Evolutionary conservation across 2,329 filamentous ascomycete genomes (phyloP), one percentile per base, ranked within the genome.

Genomic region (Diplodia corticola): DNA sequence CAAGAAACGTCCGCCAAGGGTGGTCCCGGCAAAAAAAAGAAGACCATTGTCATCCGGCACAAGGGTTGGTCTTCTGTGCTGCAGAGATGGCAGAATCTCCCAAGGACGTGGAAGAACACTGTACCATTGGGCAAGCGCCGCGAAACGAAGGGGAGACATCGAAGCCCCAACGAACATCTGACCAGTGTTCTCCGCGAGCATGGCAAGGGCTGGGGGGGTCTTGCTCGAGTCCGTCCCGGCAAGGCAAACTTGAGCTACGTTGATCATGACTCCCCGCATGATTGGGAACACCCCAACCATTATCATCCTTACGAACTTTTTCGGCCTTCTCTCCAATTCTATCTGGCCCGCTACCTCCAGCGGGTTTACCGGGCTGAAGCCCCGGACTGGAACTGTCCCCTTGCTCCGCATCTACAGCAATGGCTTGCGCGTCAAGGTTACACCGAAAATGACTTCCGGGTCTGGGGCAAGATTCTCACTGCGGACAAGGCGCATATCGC

Each of bases 211-310:
- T 61, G 57, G 57, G 24, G 35, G 7, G n/a, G n/a, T n/a, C 10
- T 49, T 15, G 33, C 48, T 15, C 51, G 49, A 22, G 17, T 12
- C 10, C 30, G 51, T 13, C 20, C 30, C 30, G 48, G 33, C 17
- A 66, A 66, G 37, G 35, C 48, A 3, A 54, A 66, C 17, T 37
- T 66, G 64, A 66, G 55, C 22, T 63, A 66, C 37, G 26, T 22
- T n/a, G 28, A 20, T 5, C 55, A 15, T 22, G 3, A 5, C 15
- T 60, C 24, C n/a, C 37, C 48, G 5, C 26, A 37, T 35, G 17
- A n/a, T n/a, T 26, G 10, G 12, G 10, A 28, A 3, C 40, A 65
- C 17, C 46, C 53, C 9, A 3, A n/a, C 15, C 37, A 51, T 30
- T 26, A 28, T 12, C 44, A 57, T 55, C 53, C 64, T 5, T 46